A percentile compares a stretch with the other conserved stretches of the same genome.
These are phyloP conservation scores for Kokia cookei DNA, from an alignment of 441 rosid species.

Conservation along the genomic window DNA sequence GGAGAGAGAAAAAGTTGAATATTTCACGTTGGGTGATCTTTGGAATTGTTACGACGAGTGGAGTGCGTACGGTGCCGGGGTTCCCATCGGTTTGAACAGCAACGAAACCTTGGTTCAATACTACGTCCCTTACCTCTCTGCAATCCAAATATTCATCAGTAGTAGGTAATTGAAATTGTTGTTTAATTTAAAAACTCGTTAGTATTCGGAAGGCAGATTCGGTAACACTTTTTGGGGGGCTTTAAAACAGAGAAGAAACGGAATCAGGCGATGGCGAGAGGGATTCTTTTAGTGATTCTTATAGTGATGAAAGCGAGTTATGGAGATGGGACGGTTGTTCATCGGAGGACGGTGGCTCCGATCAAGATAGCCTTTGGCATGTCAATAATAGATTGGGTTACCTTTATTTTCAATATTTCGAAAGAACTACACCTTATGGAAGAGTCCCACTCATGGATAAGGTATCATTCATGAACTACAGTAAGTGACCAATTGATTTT, in stretches of 20 bases:
- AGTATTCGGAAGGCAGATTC: no score
- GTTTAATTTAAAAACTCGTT: no score
- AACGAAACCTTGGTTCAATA: conserved; percentile 83
- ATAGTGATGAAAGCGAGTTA: conserved; percentile 77
- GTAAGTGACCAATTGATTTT: no score
- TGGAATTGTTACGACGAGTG: conserved; percentile 93
- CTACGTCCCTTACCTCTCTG: conserved; percentile 94
- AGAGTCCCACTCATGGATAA: conserved; percentile 97
- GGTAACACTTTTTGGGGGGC: no score
- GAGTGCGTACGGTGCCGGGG: conserved; percentile 99
- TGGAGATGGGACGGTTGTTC: conserved; percentile 80
- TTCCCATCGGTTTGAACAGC: conserved; percentile 51
- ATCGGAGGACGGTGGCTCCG: conserved; percentile 79
- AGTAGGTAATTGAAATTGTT: conserved; percentile 35
- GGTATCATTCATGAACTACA: conserved; percentile 20
- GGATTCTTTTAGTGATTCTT: conserved; percentile 68
- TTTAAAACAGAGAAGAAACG: conserved; percentile 46
- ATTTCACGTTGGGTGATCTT: conserved; percentile 64
- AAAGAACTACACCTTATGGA: conserved; percentile 83
- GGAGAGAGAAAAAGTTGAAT: conserved; percentile 83
- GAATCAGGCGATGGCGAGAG: conserved; percentile 72
- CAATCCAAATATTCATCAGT: conserved; percentile 84
- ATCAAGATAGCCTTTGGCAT: conserved; percentile 58
- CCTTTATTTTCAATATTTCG: conserved; percentile 74
- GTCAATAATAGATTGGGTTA: conserved; percentile 71